Evolutionary conservation across 495 filamentous ascomycete genomes (phyloP).

Genomic region (Gamarada debralockiae): DNA sequence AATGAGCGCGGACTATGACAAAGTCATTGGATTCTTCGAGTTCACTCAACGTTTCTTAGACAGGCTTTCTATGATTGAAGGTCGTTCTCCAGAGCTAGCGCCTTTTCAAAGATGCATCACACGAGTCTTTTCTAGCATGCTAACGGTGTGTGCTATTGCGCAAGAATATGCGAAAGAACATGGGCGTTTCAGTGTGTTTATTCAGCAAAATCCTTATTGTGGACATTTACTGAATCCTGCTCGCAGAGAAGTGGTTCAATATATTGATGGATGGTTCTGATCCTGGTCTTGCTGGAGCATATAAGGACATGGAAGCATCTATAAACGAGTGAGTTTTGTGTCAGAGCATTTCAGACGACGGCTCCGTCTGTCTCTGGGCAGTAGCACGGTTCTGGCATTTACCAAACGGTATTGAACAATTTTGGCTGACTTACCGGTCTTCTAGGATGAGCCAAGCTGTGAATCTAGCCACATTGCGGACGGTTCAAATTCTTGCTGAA

Average conservation of each 20-base stretch:
- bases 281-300: neutral
- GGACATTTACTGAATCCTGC: too few relatives aligned
- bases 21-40: neutral
- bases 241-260: neutral
- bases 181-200: neutral
- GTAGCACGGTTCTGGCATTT: too few relatives aligned
- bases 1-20: neutral
- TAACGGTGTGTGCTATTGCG: neutral
- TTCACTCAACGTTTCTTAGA: neutral
- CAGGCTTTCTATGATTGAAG: conserved; percentile 1
- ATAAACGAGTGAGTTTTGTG: neutral
- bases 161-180: conserved; percentile 1
- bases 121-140: neutral
- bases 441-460: neutral
- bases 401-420: too few relatives aligned
- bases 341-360: too few relatives aligned
- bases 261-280: neutral
- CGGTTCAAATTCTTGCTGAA: neutral
- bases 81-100: neutral
- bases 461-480: neutral
- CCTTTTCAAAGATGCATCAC: neutral
- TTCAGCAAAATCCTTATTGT: too few relatives aligned
- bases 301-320: neutral
- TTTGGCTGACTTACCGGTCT: too few relatives aligned
- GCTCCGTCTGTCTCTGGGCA: too few relatives aligned